Conservation (phyloP, 78 protist genomes). For the Creolimax fragrantissima region DNA sequence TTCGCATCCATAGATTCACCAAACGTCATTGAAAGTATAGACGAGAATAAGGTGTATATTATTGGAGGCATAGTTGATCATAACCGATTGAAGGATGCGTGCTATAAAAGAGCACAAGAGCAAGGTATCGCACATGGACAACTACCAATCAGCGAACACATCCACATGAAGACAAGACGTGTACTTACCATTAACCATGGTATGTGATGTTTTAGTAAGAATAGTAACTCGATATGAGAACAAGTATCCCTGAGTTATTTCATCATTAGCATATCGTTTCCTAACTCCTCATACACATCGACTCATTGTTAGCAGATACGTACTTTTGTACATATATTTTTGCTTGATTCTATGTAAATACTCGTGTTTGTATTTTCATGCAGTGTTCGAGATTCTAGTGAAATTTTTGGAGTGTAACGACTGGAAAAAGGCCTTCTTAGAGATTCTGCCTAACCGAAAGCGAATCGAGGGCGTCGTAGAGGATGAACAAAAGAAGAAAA, state of each 20-base stretch:
- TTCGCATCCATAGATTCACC: conserved; percentile 34
- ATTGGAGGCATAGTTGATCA: conserved; percentile 72
- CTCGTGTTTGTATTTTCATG: neutral
- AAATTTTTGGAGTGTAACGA: neutral
- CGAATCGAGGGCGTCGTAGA: neutral
- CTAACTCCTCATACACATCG: neutral
- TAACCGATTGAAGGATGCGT: conserved; percentile 49
- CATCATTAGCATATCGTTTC: neutral
- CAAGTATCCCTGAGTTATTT: no score
- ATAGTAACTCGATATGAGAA: no score
- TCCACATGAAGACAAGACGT: conserved; percentile 36
- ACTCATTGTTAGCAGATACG: neutral
- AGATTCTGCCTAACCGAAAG: conserved; percentile 50
- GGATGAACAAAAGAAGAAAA: neutral
- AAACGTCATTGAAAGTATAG: conserved; percentile 29
- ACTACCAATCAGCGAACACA: conserved; percentile 53
- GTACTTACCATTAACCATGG: conserved; percentile 61
- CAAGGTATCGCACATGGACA: conserved; percentile 44
- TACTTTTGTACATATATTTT: neutral
- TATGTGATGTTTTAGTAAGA: neutral
- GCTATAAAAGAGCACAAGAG: conserved; percentile 27
- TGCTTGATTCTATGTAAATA: neutral
- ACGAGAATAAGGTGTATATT: conserved; percentile 41
- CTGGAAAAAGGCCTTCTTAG: conserved; percentile 46
- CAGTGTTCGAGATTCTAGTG: conserved; percentile 44